Percentiles rank a stretch among this genome's conserved stretches.
phyloP scores from a whole-genome alignment of 257 asterid species.

The Anisodus tanguticus region DNA sequence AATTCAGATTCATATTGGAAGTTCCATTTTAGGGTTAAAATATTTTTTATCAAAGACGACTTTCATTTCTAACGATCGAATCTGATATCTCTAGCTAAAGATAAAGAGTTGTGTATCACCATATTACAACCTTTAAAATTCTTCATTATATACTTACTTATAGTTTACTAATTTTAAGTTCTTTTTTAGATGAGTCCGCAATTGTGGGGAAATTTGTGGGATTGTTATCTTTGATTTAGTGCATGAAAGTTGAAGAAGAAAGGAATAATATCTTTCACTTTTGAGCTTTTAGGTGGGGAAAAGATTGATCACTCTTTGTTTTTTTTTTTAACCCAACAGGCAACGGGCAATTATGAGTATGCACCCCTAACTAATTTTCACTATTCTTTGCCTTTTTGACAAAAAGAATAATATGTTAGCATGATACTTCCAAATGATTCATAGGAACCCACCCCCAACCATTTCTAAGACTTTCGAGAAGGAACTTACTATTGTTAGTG shows the following conservation, averaged over 20 bases:
- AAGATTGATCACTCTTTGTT: slow-evolving; percentile 16
- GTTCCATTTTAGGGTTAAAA: too few relatives aligned
- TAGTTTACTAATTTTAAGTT: slow-evolving; percentile 11
- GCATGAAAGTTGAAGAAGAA: slow-evolving; percentile 25
- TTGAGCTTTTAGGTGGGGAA: slow-evolving; percentile 25
- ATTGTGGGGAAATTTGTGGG: slow-evolving; percentile 27
- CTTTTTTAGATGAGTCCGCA: slow-evolving; percentile 24
- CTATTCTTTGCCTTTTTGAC: slow-evolving; percentile 7
- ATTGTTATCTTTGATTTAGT: slow-evolving; percentile 13
- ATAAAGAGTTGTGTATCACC: too few relatives aligned
- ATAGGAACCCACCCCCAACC: background rate
- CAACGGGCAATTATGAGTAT: slow-evolving; percentile 6
- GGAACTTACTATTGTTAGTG: background rate
- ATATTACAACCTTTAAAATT: background rate
- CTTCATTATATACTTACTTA: background rate
- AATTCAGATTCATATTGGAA: too few relatives aligned
- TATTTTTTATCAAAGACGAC: too few relatives aligned
- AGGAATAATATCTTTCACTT: slow-evolving; percentile 26
- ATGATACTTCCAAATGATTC: slow-evolving; percentile 23
- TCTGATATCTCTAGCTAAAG: too few relatives aligned
- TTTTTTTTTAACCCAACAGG: background rate
- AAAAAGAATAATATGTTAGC: slow-evolving; percentile 5
- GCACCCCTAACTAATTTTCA: slow-evolving; percentile 15
- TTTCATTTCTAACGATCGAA: too few relatives aligned
- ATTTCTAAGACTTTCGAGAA: background rate